Conservation (phyloP, 345 rosid species). For the Brassica napus region DNA sequence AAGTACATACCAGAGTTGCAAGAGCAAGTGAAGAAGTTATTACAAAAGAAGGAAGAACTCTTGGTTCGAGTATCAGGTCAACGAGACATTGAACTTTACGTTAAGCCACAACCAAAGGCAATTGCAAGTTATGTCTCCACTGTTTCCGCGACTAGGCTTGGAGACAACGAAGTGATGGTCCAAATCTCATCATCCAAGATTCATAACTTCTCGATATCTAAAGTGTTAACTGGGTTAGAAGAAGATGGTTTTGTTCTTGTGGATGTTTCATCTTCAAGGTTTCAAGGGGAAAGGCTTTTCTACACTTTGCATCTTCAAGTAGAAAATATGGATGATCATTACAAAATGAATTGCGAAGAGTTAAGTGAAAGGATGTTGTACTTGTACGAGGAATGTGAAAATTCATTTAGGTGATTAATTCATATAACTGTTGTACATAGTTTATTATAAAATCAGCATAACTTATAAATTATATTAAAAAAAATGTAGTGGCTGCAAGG, state of each 20-base stretch:
- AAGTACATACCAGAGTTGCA: not conserved
- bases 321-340: constrained; percentile 33
- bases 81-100: not conserved
- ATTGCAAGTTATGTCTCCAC: constrained; percentile 13
- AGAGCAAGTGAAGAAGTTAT: not conserved
- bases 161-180: constrained; percentile 47
- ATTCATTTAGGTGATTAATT: not conserved
- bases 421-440: not conserved
- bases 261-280: constrained; percentile 60
- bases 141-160: constrained; percentile 46
- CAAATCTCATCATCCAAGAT: constrained; percentile 45
- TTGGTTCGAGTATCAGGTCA: not conserved
- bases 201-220: constrained; percentile 40
- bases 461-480: not conserved
- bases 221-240: constrained; percentile 48
- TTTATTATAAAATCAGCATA: constrained; percentile 9
- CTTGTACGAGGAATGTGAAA: constrained; percentile 34
- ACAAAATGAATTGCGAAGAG: constrained; percentile 30
- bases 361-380: constrained; percentile 43
- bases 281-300: constrained; percentile 53
- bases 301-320: constrained; percentile 61
- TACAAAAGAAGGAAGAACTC: not conserved
- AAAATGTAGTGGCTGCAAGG: not conserved
- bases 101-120: not conserved
- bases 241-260: constrained; percentile 47